A percentile compares a stretch with the other conserved stretches of the same genome.
Conservation (phyloP, 345 rosid species). For the Eucalyptus marginata region DNA sequence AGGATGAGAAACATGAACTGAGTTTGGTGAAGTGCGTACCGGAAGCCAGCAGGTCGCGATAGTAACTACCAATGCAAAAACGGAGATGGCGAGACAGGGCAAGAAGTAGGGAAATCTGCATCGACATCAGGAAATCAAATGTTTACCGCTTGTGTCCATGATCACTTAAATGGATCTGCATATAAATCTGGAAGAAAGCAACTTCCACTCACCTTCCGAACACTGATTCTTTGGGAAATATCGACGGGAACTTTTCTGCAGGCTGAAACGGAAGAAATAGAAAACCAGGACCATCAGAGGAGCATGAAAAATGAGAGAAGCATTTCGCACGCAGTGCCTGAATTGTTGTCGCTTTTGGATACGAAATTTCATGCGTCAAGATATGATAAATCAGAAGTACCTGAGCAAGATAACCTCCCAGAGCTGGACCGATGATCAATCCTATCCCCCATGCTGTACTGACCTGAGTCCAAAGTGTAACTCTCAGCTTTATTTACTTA, state of each 20-base stretch:
- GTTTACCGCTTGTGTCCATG: neutral
- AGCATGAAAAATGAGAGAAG: neutral
- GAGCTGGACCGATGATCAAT: slow-evolving; percentile 89
- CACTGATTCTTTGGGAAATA: slow-evolving; percentile 56
- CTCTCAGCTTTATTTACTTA: neutral
- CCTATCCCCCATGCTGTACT: slow-evolving; percentile 98
- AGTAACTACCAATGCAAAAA: slow-evolving; percentile 49
- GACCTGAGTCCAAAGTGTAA: slow-evolving; percentile 25
- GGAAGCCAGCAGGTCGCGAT: slow-evolving; percentile 58
- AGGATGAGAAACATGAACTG: neutral
- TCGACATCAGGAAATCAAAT: neutral
- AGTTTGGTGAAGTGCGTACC: slow-evolving; percentile 17
- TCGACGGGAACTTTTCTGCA: slow-evolving; percentile 64
- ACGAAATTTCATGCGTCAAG: neutral
- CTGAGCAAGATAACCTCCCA: slow-evolving; percentile 95
- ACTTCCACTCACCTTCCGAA: slow-evolving; percentile 48
- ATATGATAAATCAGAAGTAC: slow-evolving; percentile 12
- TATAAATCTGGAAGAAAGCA: neutral
- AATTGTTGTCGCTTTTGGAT: neutral
- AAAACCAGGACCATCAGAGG: neutral
- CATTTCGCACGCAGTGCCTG: neutral
- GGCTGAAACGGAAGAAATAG: slow-evolving; percentile 26
- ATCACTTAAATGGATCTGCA: neutral
- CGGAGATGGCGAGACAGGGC: slow-evolving; percentile 53
- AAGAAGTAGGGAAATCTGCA: slow-evolving; percentile 83